These are phyloP conservation scores for Echium plantagineum DNA, from an alignment of 257 asterid species.

Conservation along the genomic window DNA sequence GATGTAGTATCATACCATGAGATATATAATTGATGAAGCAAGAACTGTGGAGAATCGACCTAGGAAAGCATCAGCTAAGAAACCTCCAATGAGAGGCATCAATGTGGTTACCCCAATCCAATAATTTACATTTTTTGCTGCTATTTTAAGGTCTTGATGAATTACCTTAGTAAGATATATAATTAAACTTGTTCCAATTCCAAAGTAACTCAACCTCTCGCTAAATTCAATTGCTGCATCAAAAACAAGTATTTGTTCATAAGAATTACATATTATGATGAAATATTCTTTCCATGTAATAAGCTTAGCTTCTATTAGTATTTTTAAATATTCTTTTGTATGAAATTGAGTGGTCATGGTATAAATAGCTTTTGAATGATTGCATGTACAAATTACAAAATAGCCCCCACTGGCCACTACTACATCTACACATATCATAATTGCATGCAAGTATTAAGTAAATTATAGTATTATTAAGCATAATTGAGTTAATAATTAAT, in stretches of 20 bases:
- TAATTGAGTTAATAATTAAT: no score
- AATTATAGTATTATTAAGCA: no score
- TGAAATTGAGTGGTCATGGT: not conserved
- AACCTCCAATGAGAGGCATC: slow-evolving; percentile 87
- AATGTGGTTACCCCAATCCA: slow-evolving; percentile 86
- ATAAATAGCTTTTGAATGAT: not conserved
- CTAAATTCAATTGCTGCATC: slow-evolving; percentile 64
- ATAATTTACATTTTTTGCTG: slow-evolving; percentile 61
- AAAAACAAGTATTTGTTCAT: not conserved
- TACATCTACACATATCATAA: no score
- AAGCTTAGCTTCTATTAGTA: no score
- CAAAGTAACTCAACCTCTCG: slow-evolving; percentile 82
- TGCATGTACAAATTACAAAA: not conserved
- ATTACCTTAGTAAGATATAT: slow-evolving; percentile 74
- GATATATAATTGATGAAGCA: slow-evolving; percentile 46
- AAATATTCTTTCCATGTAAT: no score
- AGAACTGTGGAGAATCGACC: slow-evolving; percentile 76
- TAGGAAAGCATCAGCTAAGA: slow-evolving; percentile 72
- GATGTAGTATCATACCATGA: slow-evolving; percentile 67
- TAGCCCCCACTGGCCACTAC: no score
- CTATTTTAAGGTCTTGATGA: slow-evolving; percentile 59
- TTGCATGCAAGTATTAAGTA: not conserved
- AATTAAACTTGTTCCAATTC: slow-evolving; percentile 63
- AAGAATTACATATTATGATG: no score
- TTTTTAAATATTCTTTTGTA: not conserved